Evolutionary conservation across 106 monocot genomes (phyloP), one percentile per base, ranked within the genome.

Genomic region (Cymbidium sinense): DNA sequence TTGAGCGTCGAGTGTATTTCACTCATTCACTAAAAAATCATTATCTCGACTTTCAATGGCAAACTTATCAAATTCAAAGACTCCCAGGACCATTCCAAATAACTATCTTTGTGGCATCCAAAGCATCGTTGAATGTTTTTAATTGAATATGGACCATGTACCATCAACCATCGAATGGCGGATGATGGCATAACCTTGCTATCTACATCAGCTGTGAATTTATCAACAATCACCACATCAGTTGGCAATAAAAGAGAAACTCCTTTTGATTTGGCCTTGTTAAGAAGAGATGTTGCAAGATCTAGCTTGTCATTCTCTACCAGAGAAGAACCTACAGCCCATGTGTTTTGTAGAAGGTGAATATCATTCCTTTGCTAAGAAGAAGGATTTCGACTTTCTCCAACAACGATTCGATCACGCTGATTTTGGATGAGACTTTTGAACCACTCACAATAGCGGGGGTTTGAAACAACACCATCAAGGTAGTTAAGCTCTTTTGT

Each of bases 11-110:
- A n/a, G n/a, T n/a, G n/a, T n/a, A n/a, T n/a, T n/a, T n/a, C n/a
- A n/a, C n/a, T n/a, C n/a, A n/a, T n/a, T n/a, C n/a, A n/a, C n/a
- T n/a, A n/a, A n/a, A n/a, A n/a, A n/a, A n/a, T n/a, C n/a, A n/a
- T n/a, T n/a, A n/a, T n/a, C n/a, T n/a, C n/a, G n/a, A n/a, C n/a
- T 89, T 81, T 86, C 89, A 30, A 75, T 70, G 6, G 89, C 89
- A 75, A 89, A 89, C 82, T 89, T 86, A 1, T 89, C 89, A 29
- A 89, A 86, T 75, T 89, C 89, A 15, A 89, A 89, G 27, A 89
- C 89, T 41, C 89, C 89, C 89, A 89, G 89, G 89, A 43, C 89
- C 89, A 31, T 89, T 89, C 89, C 89, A 89, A 31, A 89, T 89
- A 61, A 89, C 75, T 2, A 86, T 89, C 78, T 86, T 69, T 13